phyloP scores from a whole-genome alignment of 108 stramenopile genomes.

The Phaeodactylum tricornutum region DNA sequence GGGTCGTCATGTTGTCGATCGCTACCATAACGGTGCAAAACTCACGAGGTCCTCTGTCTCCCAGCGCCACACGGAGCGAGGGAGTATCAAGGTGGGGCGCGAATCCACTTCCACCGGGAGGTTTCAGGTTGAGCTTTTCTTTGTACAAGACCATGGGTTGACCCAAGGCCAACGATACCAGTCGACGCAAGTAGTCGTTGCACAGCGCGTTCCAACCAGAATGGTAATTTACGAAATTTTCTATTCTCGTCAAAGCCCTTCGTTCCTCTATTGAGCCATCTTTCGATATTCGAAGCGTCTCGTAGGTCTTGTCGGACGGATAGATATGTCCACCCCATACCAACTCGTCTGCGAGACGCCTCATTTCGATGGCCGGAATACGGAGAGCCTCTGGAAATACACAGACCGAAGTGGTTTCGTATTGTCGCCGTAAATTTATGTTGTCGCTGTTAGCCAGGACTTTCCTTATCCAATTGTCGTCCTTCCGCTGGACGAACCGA shows the following conservation, averaged over 20 bases:
- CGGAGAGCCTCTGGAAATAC: slow-evolving; percentile 31
- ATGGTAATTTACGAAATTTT: slow-evolving; percentile 49
- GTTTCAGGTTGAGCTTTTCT: slow-evolving; percentile 71
- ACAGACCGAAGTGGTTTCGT: slow-evolving; percentile 21
- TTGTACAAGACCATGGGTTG: slow-evolving; percentile 53
- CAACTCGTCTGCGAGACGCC: slow-evolving; percentile 47
- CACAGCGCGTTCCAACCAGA: slow-evolving; percentile 39
- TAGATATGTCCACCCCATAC: slow-evolving; percentile 25
- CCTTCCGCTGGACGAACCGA: no score
- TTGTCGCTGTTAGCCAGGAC: no score
- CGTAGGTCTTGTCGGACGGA: slow-evolving; percentile 31
- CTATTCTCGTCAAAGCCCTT: slow-evolving; percentile 36
- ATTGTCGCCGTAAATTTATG: slow-evolving; percentile 5
- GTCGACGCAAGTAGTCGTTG: slow-evolving; percentile 23
- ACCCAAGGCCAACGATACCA: slow-evolving; percentile 29
- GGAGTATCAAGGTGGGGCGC: slow-evolving; percentile 65
- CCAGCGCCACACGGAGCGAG: slow-evolving; percentile 38
- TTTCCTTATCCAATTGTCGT: slow-evolving; percentile 1
- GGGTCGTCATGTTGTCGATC: slow-evolving; percentile 45
- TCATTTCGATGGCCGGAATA: slow-evolving; percentile 29
- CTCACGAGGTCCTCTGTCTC: slow-evolving; percentile 22
- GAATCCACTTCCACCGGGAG: slow-evolving; percentile 59
- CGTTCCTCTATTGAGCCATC: slow-evolving; percentile 13
- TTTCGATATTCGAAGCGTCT: slow-evolving; percentile 28
- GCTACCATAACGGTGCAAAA: slow-evolving; percentile 69